phyloP scores from a whole-genome alignment of 2,329 filamentous ascomycete genomes.

The Dactylellina parvicollis region DNA sequence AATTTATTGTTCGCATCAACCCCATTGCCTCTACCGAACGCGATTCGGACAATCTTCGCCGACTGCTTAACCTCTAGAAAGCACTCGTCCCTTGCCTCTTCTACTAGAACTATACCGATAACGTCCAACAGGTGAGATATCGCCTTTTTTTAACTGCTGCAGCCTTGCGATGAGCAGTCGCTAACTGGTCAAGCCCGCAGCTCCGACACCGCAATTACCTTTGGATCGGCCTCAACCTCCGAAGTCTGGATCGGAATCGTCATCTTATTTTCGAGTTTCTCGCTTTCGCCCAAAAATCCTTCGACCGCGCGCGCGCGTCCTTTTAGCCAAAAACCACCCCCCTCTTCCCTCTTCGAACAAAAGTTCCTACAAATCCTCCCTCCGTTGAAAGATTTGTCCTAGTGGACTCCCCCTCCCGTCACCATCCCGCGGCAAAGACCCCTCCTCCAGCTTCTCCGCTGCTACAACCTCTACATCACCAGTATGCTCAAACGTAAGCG shows the following conservation, averaged over 20 bases:
- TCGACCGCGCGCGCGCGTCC: not conserved
- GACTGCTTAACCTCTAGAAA: not conserved
- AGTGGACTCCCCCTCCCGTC: conserved; percentile 19
- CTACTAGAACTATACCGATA: not conserved
- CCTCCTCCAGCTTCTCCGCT: conserved; percentile 34
- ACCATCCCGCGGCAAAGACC: conserved; percentile 32
- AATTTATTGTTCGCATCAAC: conserved; percentile 8
- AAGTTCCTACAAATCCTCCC: not conserved
- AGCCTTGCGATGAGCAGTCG: conserved; percentile 45
- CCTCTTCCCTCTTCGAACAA: not conserved
- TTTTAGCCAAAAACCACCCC: not conserved
- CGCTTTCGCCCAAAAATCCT: too few relatives aligned
- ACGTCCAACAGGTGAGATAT: conserved; percentile 20
- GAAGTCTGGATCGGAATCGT: not conserved
- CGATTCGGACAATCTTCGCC: conserved; percentile 5
- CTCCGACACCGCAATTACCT: conserved; percentile 15
- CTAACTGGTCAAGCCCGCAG: conserved; percentile 20
- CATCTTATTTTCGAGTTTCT: not conserved
- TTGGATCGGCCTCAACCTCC: not conserved
- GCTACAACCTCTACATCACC: conserved; percentile 33
- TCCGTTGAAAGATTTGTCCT: conserved; percentile 40
- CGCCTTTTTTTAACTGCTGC: conserved; percentile 16
- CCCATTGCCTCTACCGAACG: conserved; percentile 24
- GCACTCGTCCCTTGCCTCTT: not conserved
- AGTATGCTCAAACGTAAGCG: conserved; percentile 53